Evolutionary conservation across 1,284 basidiomycete genomes (phyloP), one percentile per base, ranked within the genome.

Genomic region (Ganoderma leucocontextum): DNA sequence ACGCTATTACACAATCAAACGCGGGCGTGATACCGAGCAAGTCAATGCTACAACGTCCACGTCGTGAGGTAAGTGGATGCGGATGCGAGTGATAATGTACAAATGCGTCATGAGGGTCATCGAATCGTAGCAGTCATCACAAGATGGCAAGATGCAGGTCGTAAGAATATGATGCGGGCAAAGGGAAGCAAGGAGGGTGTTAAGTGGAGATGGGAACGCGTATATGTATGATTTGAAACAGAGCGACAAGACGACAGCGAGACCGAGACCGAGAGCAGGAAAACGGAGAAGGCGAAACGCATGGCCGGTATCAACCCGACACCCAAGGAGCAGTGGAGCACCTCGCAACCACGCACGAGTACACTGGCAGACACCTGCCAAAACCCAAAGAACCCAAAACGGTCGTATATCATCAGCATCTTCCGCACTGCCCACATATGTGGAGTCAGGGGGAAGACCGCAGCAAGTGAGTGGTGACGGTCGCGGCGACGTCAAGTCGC

Each of bases 41-140:
- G 22, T 63, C 55, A 57, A 66, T 60, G 66, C 64, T 73, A 73
- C 70, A 75, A 70, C 72, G 74, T 75, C 74, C 72, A 70, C 72
- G 63, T 62, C 67, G 72, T 64, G 62, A 39, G 52, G 33, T 53
- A 63, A 52, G 61, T 65, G 64, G 36, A 64, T 60, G 64, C 35
- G 41, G 59, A 52, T 62, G 62, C 47, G 52, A 25, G 69, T 60
- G 58, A 64, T 73, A 69, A 70, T 72, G 71, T 72, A 75, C 68
- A 74, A 60, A 69, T 71, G 68, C 70, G 70, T 73, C 70, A 66
- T 73, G 64, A 73, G 53, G 64, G 70, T 70, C 70, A 69, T 72
- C 69, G 67, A 62, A 65, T 68, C 69, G 69, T 65, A 60, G 65
- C 60, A 61, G 68, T 72, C 73, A 73, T 74, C 69, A 74, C 49